phyloP scores from a whole-genome alignment of 108 stramenopile genomes.

The Nitzschia sp. region DNA sequence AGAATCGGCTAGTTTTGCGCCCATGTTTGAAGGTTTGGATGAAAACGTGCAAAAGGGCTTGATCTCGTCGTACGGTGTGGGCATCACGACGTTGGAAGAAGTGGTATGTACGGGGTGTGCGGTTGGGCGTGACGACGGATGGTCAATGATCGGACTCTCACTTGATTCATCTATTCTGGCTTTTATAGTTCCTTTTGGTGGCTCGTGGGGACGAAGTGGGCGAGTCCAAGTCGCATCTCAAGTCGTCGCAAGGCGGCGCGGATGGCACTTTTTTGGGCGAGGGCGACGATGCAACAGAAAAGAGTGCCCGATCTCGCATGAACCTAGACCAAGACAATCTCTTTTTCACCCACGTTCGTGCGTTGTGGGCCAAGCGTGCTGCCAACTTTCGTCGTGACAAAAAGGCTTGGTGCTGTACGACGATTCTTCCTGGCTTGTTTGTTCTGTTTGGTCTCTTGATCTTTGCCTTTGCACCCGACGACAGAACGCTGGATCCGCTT shows the following conservation, averaged over 20 bases:
- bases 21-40: conserved; percentile 88
- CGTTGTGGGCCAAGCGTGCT: conserved; percentile 73
- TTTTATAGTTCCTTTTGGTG: conserved; percentile 60
- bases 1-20: conserved; percentile 68
- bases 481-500: conserved; percentile 48
- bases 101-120: conserved; percentile 35
- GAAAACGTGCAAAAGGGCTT: conserved; percentile 30
- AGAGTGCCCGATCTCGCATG: conserved; percentile 36
- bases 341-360: conserved; percentile 67
- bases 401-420: conserved; percentile 84
- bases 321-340: conserved; percentile 48
- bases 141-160: too few species aligned
- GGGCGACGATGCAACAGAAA: conserved; percentile 18
- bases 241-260: not conserved
- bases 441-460: conserved; percentile 69
- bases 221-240: conserved; percentile 1
- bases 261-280: not conserved
- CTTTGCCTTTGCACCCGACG: conserved; percentile 38
- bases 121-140: not conserved
- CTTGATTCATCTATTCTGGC: too few species aligned
- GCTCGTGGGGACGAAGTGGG: conserved; percentile 55
- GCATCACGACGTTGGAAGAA: conserved; percentile 97
- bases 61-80: conserved; percentile 91
- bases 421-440: conserved; percentile 66
- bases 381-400: conserved; percentile 84